Conservation (phyloP, 2,329 filamentous ascomycete species). For the Magnaporthiopsis rhizophila region DNA sequence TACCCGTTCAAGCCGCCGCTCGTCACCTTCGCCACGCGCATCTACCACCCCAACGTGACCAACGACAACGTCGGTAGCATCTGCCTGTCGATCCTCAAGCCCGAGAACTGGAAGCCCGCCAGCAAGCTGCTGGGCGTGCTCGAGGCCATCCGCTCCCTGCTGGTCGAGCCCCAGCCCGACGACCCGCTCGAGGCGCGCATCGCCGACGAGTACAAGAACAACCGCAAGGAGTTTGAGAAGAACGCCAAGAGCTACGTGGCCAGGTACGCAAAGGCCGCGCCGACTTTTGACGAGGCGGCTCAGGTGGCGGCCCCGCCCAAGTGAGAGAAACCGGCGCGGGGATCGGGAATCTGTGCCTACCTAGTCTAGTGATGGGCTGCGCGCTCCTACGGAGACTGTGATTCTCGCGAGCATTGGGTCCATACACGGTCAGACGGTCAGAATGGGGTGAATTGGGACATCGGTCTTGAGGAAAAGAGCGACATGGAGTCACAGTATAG, state of each 20-base stretch:
- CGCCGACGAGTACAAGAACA: conserved; percentile 71
- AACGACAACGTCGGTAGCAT: conserved; percentile 80
- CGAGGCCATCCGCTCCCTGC: conserved; percentile 64
- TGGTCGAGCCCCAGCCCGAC: conserved; percentile 77
- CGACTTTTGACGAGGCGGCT: conserved; percentile 11
- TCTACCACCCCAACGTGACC: conserved; percentile 92
- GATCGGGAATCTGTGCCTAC: too few relatives aligned
- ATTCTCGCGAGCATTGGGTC: too few relatives aligned
- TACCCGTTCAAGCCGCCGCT: conserved; percentile 87
- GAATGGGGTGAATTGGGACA: too few relatives aligned
- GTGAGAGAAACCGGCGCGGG: not conserved
- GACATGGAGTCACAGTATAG: too few relatives aligned
- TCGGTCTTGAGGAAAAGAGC: too few relatives aligned
- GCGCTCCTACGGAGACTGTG: too few relatives aligned
- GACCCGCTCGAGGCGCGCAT: conserved; percentile 83
- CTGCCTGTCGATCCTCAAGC: conserved; percentile 75
- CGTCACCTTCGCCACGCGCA: conserved; percentile 75
- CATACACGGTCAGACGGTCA: too few relatives aligned
- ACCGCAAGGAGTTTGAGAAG: conserved; percentile 63
- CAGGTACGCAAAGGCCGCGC: conserved; percentile 54
- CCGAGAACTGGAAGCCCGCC: conserved; percentile 87
- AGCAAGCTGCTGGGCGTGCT: conserved; percentile 70
- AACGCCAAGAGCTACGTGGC: conserved; percentile 66
- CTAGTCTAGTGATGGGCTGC: too few relatives aligned
- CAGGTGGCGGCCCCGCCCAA: conserved; percentile 26